Percentiles rank a stretch among this genome's conserved stretches.
Evolutionary conservation across 148 eudicot species (phyloP).

Genomic region (Heliamphora exappendiculata): DNA sequence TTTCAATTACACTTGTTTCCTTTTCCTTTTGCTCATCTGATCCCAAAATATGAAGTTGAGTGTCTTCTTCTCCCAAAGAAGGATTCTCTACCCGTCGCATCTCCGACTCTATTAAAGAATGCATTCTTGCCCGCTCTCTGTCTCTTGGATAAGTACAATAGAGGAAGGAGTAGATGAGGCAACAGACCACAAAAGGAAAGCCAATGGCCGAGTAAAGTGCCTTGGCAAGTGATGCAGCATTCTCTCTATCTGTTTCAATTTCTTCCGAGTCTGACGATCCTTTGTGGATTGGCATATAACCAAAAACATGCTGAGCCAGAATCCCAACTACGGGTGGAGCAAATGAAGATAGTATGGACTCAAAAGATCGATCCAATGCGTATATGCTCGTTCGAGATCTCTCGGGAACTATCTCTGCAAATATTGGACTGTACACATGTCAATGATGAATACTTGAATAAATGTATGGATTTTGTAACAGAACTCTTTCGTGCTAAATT

Average conservation of each 20-base stretch:
- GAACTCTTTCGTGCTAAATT: neutral
- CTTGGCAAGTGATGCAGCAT: conserved; percentile 72
- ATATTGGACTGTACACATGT: conserved; percentile 65
- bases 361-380: conserved; percentile 90
- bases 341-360: conserved; percentile 76
- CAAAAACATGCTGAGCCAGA: conserved; percentile 72
- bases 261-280: conserved; percentile 32
- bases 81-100: conserved; percentile 32
- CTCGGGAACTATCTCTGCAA: conserved; percentile 96
- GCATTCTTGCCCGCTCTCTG: conserved; percentile 70
- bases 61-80: conserved; percentile 15
- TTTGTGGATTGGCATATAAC: conserved; percentile 60
- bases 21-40: conserved; percentile 10
- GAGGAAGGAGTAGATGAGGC: conserved; percentile 62
- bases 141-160: conserved; percentile 84
- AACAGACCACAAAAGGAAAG: conserved; percentile 60
- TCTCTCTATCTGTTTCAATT: conserved; percentile 57
- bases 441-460: neutral
- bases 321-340: conserved; percentile 87
- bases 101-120: conserved; percentile 53
- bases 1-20: conserved; percentile 19
- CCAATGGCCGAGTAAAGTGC: conserved; percentile 70
- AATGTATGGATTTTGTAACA: neutral
- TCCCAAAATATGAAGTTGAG: conserved; percentile 6
- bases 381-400: conserved; percentile 79